Evolutionary conservation across 331 rosid species (phyloP).

Genomic region (Rosa hybrid): DNA sequence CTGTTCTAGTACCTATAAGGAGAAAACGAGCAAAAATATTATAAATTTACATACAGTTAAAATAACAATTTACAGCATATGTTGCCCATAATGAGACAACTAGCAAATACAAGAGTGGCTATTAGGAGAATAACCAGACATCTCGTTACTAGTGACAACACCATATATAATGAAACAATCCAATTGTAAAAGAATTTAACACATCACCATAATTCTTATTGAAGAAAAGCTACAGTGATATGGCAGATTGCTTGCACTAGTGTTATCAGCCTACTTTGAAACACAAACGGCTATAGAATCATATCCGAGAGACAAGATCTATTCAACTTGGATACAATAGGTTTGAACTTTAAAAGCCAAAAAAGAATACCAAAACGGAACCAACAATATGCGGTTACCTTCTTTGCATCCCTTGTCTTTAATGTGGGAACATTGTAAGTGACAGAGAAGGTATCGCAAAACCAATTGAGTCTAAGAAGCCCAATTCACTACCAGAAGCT

Average conservation of each 20-base stretch:
- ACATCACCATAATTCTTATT: not conserved
- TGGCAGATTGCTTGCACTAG: not conserved
- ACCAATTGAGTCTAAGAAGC: slow-evolving; percentile 79
- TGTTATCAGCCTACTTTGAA: not conserved
- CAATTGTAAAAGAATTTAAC: not conserved
- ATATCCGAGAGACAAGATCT: not conserved
- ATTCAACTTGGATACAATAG: not conserved
- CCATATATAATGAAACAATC: not conserved
- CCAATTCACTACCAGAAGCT: slow-evolving; percentile 88
- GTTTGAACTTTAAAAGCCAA: not conserved
- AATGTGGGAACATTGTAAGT: slow-evolving; percentile 76
- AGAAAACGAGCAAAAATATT: slow-evolving; percentile 9
- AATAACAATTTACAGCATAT: not conserved
- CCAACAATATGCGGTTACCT: slow-evolving; percentile 40
- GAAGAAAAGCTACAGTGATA: not conserved
- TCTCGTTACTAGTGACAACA: no score
- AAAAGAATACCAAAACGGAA: not conserved
- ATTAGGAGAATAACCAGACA: no score
- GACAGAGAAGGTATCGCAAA: slow-evolving; percentile 70
- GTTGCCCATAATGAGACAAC: not conserved
- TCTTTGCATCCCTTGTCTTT: slow-evolving; percentile 66
- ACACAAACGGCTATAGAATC: not conserved
- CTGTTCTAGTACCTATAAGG: slow-evolving; percentile 68
- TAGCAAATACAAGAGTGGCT: no score
- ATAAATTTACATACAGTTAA: slow-evolving; percentile 13